Evolutionary conservation across 2,329 filamentous ascomycete genomes (phyloP), one percentile per base, ranked within the genome.

Genomic region (Tolypocladium guangdongense): DNA sequence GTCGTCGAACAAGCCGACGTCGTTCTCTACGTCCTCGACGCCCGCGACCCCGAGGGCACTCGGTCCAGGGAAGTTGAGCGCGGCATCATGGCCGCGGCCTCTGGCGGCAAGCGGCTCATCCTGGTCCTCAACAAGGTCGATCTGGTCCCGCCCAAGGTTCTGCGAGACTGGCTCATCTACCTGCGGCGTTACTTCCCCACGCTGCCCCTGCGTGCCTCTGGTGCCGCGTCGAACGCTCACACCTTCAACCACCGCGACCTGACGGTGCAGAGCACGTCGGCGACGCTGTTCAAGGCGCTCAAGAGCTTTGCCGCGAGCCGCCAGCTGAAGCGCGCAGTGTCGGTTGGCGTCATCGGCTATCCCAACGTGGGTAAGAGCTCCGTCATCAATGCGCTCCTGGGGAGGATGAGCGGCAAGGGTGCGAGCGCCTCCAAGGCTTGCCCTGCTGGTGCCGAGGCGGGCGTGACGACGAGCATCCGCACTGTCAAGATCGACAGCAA

Each of bases 291-390:
- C 77, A 88, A 86, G 63, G 88, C 91, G 1, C 81, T 96, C 56
- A 96, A 96, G 76, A 86, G 88, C 45, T 96, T 88, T 66, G 88
- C 91, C 11, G 86, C 88, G 54, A 81, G 81, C 56, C 87, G 88
- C 63, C 86, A 95, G 67, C 76, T 96, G 60, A 95, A 95, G 78
- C 86, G 91, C 53, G 86, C 90, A 52, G 83, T 95, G 63, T 91
- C 88, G 22, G 91, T 96, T 56, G 91, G 91, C 59, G 88, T 96
- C 57, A 95, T 96, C 62, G 91, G 91, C 32, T 96, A 96, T 69
- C 91, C 91, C 63, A 96, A 96, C 68, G 91, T 96, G 55, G 91
- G 91, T 67, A 96, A 96, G 76, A 95, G 90, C 32, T 96, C 90
- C 50, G 90, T 96, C 63, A 96, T 96, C 78, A 96, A 96, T 69